These are phyloP conservation scores for Davidsoniella australis DNA, from an alignment of 2,329 filamentous ascomycete species.

Conservation along the genomic window DNA sequence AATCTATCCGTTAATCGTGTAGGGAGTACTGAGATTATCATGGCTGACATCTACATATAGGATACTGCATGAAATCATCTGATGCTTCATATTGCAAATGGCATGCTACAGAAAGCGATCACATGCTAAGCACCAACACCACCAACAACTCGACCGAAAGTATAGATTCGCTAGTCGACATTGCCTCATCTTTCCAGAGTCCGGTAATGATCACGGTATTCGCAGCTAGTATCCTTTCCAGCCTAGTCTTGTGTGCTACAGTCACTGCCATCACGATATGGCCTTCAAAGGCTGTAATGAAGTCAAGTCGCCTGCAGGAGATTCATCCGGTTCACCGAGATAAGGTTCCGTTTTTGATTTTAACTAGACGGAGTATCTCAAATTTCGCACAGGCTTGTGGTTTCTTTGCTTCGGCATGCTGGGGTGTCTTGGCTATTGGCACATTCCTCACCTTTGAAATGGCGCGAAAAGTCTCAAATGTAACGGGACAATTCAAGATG, in stretches of 20 bases:
- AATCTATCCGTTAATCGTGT: not conserved
- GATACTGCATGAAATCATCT: constrained; percentile 1
- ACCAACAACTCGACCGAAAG: not conserved
- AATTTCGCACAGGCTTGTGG: not conserved
- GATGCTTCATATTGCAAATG: not conserved
- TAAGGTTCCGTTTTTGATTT: constrained; percentile 2
- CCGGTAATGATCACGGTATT: not conserved
- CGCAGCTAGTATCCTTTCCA: not conserved
- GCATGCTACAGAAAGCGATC: not conserved
- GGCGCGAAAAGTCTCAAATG: not conserved
- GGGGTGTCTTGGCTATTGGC: constrained; percentile 3
- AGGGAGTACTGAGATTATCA: too few relatives aligned
- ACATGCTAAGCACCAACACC: not conserved
- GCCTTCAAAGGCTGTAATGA: constrained; percentile 1
- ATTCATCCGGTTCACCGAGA: constrained; percentile 3
- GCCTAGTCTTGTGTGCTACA: not conserved
- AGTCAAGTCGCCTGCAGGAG: not conserved
- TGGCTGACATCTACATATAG: not conserved
- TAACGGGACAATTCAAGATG: not conserved
- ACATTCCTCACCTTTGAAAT: not conserved
- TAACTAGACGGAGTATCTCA: constrained; percentile 1
- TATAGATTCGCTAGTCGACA: not conserved
- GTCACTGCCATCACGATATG: not conserved
- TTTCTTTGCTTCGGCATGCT: constrained; percentile 2
- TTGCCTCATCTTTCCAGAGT: constrained; percentile 1